phyloP scores from a whole-genome alignment of 2,329 filamentous ascomycete genomes.

The Hawksworthiomyces lignivorus region DNA sequence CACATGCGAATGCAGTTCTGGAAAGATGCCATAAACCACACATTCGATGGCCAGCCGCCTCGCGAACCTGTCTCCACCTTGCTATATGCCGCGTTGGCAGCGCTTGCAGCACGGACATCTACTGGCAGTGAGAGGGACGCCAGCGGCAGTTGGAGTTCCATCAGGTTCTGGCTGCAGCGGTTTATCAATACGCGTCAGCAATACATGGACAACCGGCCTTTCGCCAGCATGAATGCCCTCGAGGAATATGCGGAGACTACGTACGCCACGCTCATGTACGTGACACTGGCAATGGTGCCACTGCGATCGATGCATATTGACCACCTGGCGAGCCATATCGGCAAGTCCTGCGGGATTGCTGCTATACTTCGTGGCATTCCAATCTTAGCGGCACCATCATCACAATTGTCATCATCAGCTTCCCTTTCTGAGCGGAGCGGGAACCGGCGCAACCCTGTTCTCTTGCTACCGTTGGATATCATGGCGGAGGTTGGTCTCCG shows the following conservation, averaged over 20 bases:
- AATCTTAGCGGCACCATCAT: constrained; percentile 70
- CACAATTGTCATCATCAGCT: constrained; percentile 37
- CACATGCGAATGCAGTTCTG: constrained; percentile 92
- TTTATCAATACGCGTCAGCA: constrained; percentile 76
- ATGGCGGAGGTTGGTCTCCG: constrained; percentile 75
- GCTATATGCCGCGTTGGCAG: constrained; percentile 62
- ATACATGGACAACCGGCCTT: constrained; percentile 77
- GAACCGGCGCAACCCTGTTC: constrained; percentile 35
- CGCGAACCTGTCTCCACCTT: constrained; percentile 88
- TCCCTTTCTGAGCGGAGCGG: constrained; percentile 27
- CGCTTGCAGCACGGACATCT: constrained; percentile 42
- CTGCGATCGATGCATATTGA: constrained; percentile 78
- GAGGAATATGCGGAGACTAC: constrained; percentile 93
- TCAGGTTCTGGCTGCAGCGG: constrained; percentile 68
- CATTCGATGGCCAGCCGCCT: constrained; percentile 65
- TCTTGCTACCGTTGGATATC: constrained; percentile 79
- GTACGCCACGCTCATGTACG: constrained; percentile 86
- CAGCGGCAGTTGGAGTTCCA: constrained; percentile 29
- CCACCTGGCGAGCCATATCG: constrained; percentile 89
- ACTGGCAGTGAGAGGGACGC: constrained; percentile 14
- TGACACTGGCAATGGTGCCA: constrained; percentile 72
- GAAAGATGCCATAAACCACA: constrained; percentile 73
- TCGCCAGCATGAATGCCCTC: constrained; percentile 61
- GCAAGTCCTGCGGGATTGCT: constrained; percentile 84
- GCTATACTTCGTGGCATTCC: constrained; percentile 83